phyloP scores from a whole-genome alignment of 148 eudicot species.

The Rhododendron simsii region DNA sequence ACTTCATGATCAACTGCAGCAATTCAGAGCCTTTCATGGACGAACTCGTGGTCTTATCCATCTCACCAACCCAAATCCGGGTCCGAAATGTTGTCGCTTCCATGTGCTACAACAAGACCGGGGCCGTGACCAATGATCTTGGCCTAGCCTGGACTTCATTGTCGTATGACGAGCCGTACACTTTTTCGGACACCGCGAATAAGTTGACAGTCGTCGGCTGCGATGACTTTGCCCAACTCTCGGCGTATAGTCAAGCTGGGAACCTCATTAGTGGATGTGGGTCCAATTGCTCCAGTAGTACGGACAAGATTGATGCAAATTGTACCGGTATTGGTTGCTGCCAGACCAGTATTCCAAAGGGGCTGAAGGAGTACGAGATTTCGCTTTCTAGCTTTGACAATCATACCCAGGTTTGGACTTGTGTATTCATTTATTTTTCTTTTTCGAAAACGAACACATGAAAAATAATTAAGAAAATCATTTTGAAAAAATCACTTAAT shows the following conservation, averaged over 20 bases:
- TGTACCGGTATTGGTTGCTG: constrained; percentile 36
- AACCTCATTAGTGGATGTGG: constrained; percentile 20
- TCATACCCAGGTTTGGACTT: too few relatives aligned
- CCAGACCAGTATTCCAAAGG: constrained; percentile 13
- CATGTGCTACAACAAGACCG: constrained; percentile 15
- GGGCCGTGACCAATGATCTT: not conserved
- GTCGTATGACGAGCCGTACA: not conserved
- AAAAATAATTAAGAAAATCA: too few relatives aligned
- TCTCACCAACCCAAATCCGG: constrained; percentile 17
- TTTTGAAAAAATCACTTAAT: too few relatives aligned
- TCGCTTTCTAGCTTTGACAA: too few relatives aligned
- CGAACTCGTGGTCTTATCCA: constrained; percentile 9
- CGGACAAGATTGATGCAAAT: constrained; percentile 11
- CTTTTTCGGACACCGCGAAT: constrained; percentile 29
- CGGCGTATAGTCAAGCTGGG: not conserved
- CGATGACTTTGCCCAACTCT: constrained; percentile 1
- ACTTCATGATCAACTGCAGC: not conserved
- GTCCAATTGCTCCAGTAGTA: constrained; percentile 7
- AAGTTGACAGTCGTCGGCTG: constrained; percentile 43
- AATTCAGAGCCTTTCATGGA: constrained; percentile 28
- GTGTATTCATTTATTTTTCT: too few relatives aligned
- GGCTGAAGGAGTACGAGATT: not conserved
- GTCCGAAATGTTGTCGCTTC: constrained; percentile 8
- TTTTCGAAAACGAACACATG: too few relatives aligned
- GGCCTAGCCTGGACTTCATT: not conserved